Conservation (phyloP, 2,329 filamentous ascomycete genomes). For the Pseudogymnoascus sp. region DNA sequence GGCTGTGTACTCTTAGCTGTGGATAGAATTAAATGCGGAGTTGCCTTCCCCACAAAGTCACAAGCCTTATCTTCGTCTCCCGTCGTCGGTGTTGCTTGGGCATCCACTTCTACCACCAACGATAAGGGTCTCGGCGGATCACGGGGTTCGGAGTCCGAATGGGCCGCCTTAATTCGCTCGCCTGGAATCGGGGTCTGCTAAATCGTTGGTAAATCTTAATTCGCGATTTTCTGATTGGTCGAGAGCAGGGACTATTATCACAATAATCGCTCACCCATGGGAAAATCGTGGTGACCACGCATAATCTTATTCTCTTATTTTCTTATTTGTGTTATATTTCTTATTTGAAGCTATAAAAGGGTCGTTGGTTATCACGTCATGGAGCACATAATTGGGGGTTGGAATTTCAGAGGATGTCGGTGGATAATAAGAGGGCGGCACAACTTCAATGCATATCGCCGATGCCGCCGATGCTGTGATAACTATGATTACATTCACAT, state of each 20-base stretch:
- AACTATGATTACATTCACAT: not conserved
- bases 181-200: not conserved
- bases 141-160: slow-evolving; percentile 4
- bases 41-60: slow-evolving; percentile 7
- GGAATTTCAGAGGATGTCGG: not conserved
- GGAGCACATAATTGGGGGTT: not conserved
- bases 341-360: not conserved
- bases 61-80: slow-evolving; percentile 9
- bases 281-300: not conserved
- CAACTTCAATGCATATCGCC: not conserved
- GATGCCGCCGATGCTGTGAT: not conserved
- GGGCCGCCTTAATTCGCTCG: slow-evolving; percentile 3
- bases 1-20: not conserved
- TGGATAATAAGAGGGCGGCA: not conserved
- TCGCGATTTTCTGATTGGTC: not conserved
- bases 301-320: not conserved
- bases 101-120: too few relatives aligned
- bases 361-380: not conserved
- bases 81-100: not conserved
- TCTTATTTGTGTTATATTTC: not conserved
- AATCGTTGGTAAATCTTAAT: not conserved
- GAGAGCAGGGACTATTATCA: not conserved
- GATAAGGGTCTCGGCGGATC: slow-evolving; percentile 3
- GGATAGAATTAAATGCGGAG: slow-evolving; percentile 4
- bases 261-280: not conserved